Conservation (phyloP, 2,329 filamentous ascomycete species). For the Ceratocystis destructans region DNA sequence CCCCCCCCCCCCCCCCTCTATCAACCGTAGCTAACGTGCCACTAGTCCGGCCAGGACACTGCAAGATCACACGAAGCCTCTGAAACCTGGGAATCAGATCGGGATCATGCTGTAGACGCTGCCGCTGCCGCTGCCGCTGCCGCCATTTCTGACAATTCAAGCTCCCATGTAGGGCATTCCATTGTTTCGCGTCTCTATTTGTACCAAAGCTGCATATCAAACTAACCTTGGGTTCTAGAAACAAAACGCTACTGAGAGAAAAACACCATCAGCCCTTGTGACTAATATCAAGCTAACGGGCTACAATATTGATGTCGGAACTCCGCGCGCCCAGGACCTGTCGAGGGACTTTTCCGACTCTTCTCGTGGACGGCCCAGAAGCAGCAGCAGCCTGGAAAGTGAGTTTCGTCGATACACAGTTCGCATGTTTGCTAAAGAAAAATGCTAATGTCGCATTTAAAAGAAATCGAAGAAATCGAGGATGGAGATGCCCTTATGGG, state of each 20-base stretch:
- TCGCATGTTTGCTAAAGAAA: neutral
- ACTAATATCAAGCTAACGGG: constrained; percentile 55
- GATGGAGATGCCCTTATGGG: constrained; percentile 39
- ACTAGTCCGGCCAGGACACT: constrained; percentile 7
- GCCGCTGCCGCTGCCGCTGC: neutral
- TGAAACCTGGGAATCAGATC: constrained; percentile 9
- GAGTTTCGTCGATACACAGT: constrained; percentile 15
- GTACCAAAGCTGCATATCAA: neutral
- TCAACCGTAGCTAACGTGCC: neutral
- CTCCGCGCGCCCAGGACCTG: constrained; percentile 70
- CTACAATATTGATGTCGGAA: constrained; percentile 56
- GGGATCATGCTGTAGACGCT: constrained; percentile 8
- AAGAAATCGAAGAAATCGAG: constrained; percentile 37
- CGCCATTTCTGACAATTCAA: neutral
- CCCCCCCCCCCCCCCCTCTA: too few species aligned
- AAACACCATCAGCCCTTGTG: constrained; percentile 56
- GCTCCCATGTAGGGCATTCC: constrained; percentile 3
- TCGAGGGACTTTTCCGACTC: constrained; percentile 52
- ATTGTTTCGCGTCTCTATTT: neutral
- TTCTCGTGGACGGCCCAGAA: constrained; percentile 47
- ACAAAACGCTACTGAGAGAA: constrained; percentile 22
- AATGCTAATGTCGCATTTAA: neutral
- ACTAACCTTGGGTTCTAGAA: neutral
- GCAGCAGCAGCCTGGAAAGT: constrained; percentile 69
- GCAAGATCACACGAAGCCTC: constrained; percentile 10